Evolutionary conservation across 2,329 filamentous ascomycete genomes (phyloP), one percentile per base, ranked within the genome.

Genomic region (Akanthomyces lecanii): DNA sequence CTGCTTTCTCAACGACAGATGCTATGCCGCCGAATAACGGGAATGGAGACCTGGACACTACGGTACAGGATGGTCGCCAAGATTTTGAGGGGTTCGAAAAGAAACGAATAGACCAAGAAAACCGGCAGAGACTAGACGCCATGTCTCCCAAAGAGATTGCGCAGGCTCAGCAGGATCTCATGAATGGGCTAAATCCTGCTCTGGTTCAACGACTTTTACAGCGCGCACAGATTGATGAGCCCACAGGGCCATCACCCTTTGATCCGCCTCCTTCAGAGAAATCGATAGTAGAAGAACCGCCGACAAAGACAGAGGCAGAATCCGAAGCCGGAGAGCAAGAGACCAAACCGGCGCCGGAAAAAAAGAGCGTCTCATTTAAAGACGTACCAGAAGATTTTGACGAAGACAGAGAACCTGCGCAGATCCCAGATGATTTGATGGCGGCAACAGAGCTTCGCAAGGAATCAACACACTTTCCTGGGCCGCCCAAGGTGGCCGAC

Each of bases 141-240:
- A 97, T 99, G 95, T 90, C 89, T 1, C 78, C 85, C 0, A 84
- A 86, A 44, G 91, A 97, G 75, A 96, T 98, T 64, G 87, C 90
- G 65, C 81, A 88, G 68, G 92, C 95, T 65, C 85, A 89, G 50
- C 81, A 86, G 64, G 94, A 98, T 67, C 79, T 99, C n/a, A 82
- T 96, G 72, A 82, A 81, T n/a, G 86, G 84, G 8, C 76, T 98
- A 61, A 89, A 91, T 66, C 89, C 92, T 2, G 83, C 83, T 0
- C 78, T 97, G 38, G 80, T 99, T 6, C 84, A 96, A 71, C 86
- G 86, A 67, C 80, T 99, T 21, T 81, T 98, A 28, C 84, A 84
- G 66, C 83, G 91, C 65, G 89, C 92, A 47, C 92, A 87, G 61
- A 85, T 96, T 38, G 89, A 93, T 60, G 87, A 92, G 23, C 67